Evolutionary conservation across 2,329 filamentous ascomycete species (phyloP).

Genomic region (Penicillium sp.): DNA sequence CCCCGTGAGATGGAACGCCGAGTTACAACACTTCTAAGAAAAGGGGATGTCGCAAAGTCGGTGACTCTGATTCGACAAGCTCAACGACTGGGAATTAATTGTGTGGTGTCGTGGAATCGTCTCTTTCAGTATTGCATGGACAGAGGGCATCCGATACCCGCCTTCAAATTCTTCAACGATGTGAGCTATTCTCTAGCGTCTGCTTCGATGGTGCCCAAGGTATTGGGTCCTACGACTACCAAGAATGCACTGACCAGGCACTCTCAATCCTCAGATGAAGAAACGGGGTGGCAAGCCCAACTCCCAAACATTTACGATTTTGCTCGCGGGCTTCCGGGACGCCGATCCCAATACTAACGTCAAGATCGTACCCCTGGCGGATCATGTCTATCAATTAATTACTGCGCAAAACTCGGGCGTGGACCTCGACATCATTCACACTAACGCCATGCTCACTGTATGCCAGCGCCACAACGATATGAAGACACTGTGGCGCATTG

Average conservation of each 20-base stretch:
- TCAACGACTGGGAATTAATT: conserved; percentile 59
- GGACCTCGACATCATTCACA: conserved; percentile 73
- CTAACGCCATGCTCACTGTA: conserved; percentile 82
- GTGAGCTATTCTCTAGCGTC: conserved; percentile 44
- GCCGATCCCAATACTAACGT: conserved; percentile 20
- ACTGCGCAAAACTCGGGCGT: conserved; percentile 60
- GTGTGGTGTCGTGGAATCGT: conserved; percentile 83
- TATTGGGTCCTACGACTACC: too few species aligned
- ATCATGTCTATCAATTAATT: conserved; percentile 76
- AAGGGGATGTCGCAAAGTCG: conserved; percentile 64
- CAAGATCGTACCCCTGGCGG: conserved; percentile 56
- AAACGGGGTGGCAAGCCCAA: conserved; percentile 81
- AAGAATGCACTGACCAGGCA: conserved; percentile 5
- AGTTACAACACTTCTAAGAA: conserved; percentile 59
- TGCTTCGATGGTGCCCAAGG: background rate
- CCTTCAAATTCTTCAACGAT: conserved; percentile 85
- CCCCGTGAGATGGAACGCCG: conserved; percentile 69
- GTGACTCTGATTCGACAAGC: conserved; percentile 65
- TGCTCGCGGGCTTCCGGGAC: conserved; percentile 70
- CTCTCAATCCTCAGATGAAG: conserved; percentile 68
- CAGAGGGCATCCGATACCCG: conserved; percentile 58
- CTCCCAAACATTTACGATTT: conserved; percentile 75
- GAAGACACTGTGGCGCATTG: conserved; percentile 75
- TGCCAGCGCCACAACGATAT: conserved; percentile 72
- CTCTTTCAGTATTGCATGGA: conserved; percentile 70